A percentile compares a stretch with the other conserved stretches of the same genome.
Conservation (phyloP, 805 yeast genomes). For the Candida peoriensis region DNA sequence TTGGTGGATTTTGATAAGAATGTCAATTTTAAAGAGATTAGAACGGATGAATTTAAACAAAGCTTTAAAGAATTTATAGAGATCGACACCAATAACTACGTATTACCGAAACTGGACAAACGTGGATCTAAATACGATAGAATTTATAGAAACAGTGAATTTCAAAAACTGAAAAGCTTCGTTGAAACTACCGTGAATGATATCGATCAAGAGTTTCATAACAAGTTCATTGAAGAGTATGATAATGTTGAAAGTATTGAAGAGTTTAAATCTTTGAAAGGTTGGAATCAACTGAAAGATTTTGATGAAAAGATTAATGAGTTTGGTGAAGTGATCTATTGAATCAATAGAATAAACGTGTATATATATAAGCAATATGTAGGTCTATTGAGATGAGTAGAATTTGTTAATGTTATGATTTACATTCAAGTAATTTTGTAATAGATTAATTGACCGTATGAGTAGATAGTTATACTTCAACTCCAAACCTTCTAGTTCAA, state of each 20-base stretch:
- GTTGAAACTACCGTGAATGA: no score
- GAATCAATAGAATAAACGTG: background rate
- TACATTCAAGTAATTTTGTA: slow-evolving; percentile 22
- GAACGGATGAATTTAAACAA: no score
- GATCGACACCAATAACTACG: no score
- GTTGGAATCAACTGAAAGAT: slow-evolving; percentile 6
- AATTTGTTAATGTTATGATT: slow-evolving; percentile 14
- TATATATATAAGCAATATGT: background rate
- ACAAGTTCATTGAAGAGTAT: slow-evolving; percentile 2
- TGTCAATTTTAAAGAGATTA: no score
- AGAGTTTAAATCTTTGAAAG: background rate
- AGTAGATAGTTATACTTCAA: slow-evolving; percentile 19
- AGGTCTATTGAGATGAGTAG: background rate
- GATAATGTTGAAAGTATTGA: background rate
- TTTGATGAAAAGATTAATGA: slow-evolving; percentile 11
- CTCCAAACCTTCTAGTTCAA: slow-evolving; percentile 11
- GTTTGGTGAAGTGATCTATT: slow-evolving; percentile 5
- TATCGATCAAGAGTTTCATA: no score
- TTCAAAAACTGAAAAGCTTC: no score
- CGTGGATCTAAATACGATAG: no score
- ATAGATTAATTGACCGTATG: slow-evolving; percentile 16
- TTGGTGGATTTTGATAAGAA: slow-evolving; percentile 2
- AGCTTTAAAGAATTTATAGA: no score
- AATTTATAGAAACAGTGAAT: no score
- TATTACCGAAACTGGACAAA: no score